Percentiles rank a stretch among this genome's conserved stretches.
Conservation (phyloP, 495 filamentous ascomycete genomes). For the Chlorociboria aeruginascens region DNA sequence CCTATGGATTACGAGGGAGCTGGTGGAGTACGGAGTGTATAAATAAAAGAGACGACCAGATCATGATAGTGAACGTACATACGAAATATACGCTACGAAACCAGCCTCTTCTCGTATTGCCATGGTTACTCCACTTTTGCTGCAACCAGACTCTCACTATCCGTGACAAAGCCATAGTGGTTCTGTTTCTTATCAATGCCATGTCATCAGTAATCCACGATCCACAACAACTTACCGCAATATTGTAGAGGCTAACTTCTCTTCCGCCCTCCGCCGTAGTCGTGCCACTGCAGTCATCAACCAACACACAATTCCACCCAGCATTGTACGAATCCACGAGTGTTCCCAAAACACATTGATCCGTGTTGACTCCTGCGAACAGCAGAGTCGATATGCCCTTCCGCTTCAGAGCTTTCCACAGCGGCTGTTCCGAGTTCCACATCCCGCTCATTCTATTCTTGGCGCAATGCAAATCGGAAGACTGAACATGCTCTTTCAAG, state of each 20-base stretch:
- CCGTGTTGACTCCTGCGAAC: conserved; percentile 46
- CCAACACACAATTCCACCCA: conserved; percentile 42
- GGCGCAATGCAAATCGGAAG: conserved; percentile 36
- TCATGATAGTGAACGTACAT: not conserved
- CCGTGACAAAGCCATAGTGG: conserved; percentile 18
- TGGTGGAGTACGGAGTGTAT: not conserved
- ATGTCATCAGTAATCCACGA: not conserved
- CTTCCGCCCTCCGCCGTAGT: conserved; percentile 23
- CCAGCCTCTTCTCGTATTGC: conserved; percentile 3
- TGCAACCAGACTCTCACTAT: conserved; percentile 9
- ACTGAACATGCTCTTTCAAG: conserved; percentile 24
- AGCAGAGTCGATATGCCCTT: conserved; percentile 35
- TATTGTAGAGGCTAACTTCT: conserved; percentile 21
- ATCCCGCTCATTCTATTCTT: conserved; percentile 48
- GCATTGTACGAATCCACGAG: conserved; percentile 39
- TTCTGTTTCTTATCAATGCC: not conserved
- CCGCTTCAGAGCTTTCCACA: conserved; percentile 19
- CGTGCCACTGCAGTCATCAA: conserved; percentile 42
- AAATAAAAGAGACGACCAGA: not conserved
- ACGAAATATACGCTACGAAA: not conserved
- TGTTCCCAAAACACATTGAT: conserved; percentile 46
- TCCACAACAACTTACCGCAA: conserved; percentile 21
- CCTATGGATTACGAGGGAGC: too few species aligned
- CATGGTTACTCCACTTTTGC: conserved; percentile 4
- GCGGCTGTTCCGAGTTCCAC: conserved; percentile 28